Conservation (phyloP, 805 yeast species). For the Hanseniaspora guilliermondii region DNA sequence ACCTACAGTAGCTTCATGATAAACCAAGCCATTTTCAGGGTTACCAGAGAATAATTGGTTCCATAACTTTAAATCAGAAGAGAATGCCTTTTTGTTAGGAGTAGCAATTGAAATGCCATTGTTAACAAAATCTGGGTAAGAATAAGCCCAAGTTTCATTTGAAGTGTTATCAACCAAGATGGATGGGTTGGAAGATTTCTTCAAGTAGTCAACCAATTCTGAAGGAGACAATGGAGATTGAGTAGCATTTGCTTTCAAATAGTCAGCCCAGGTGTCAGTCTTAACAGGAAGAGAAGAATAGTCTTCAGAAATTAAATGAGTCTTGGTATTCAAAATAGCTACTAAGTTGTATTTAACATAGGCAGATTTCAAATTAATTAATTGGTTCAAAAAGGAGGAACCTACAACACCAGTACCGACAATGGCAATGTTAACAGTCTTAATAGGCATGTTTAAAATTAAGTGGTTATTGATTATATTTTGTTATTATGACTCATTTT, state of each 20-base stretch:
- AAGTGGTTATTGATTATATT: background rate
- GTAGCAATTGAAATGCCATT: conserved; percentile 89
- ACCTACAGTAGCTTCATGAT: conserved; percentile 97
- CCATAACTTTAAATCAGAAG: conserved; percentile 66
- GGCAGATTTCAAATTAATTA: conserved; percentile 45
- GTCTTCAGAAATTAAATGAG: conserved; percentile 55
- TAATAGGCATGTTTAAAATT: conserved; percentile 30
- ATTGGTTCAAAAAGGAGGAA: conserved; percentile 74
- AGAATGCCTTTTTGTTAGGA: conserved; percentile 96
- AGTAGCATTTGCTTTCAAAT: conserved; percentile 34
- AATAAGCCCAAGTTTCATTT: conserved; percentile 58
- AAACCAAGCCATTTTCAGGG: conserved; percentile 54
- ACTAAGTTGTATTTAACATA: conserved; percentile 63
- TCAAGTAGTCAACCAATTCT: conserved; percentile 50
- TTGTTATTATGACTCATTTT: background rate
- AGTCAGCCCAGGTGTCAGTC: conserved; percentile 44
- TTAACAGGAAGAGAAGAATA: conserved; percentile 51
- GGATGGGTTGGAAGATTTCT: conserved; percentile 57
- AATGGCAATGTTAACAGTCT: conserved; percentile 54
- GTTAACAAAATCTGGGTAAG: conserved; percentile 60
- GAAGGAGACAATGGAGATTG: conserved; percentile 37
- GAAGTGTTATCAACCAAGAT: conserved; percentile 93
- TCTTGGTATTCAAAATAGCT: conserved; percentile 61
- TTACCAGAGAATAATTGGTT: conserved; percentile 53
- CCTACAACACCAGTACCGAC: conserved; percentile 94